A percentile compares a stretch with the other conserved stretches of the same genome.
Conservation (phyloP, 2,329 filamentous ascomycete genomes). For the Hypoxylon sp. region DNA sequence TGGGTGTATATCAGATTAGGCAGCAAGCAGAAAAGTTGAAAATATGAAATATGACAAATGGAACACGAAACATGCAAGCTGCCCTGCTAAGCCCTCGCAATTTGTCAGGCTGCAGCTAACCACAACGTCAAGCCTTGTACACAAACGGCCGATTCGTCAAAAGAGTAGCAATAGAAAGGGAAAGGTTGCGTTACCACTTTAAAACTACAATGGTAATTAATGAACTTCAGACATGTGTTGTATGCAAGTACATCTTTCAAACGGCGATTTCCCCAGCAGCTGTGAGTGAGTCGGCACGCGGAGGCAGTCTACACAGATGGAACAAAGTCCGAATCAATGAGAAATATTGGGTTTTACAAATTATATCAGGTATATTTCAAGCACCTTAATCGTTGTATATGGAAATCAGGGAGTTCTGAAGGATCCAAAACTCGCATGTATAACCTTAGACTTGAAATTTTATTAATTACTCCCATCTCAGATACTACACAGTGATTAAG, state of each 20-base stretch:
- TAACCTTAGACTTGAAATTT: no score
- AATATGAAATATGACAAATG: slow-evolving; percentile 21
- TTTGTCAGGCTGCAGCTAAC: slow-evolving; percentile 8
- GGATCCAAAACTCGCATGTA: no score
- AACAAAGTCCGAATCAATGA: not conserved
- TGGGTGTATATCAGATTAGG: slow-evolving; percentile 7
- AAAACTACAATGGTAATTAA: not conserved
- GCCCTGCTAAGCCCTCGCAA: slow-evolving; percentile 1
- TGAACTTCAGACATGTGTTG: not conserved
- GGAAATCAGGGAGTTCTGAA: no score
- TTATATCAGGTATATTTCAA: no score
- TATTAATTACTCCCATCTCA: no score
- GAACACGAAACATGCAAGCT: slow-evolving; percentile 2
- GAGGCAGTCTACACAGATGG: not conserved
- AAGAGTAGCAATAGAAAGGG: not conserved
- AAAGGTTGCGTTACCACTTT: not conserved
- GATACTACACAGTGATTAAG: no score
- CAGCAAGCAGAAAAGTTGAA: slow-evolving; percentile 1
- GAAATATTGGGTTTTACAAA: no score
- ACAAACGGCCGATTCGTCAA: not conserved
- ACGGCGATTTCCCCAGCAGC: not conserved
- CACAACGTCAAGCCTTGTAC: not conserved
- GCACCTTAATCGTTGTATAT: no score
- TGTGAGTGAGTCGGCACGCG: no score
- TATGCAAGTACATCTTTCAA: not conserved